Evolutionary conservation across 176 grass and related monocot genomes (phyloP), one percentile per base, ranked within the genome.

Genomic region (Tillandsia leiboldiana): DNA sequence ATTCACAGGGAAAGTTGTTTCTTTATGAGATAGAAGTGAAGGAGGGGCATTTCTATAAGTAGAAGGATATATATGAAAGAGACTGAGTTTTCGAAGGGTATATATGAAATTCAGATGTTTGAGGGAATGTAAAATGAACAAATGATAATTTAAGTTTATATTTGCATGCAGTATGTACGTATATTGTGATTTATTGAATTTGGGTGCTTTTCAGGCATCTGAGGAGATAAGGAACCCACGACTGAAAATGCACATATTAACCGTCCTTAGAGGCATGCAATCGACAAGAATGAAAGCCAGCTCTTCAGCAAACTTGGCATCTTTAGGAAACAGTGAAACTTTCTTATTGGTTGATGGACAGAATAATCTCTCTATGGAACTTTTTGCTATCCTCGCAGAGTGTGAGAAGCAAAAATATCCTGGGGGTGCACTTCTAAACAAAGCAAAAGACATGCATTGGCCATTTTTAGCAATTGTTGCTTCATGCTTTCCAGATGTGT

Each of bases 371-470:
- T 29, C 79, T 75, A 70, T 79, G 72, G 93, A 96, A 83, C 86
- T 96, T 87, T 96, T 96, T 78, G 78, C 53, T 22, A 86, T 96
- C 67, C 51, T 94, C 51, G 71, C 83, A 66, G 72, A 72, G 27
- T 96, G 93, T 74, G 88, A 96, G 78, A 96, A 85, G 69, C 81
- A 92, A 80, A 87, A 96, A 74, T 82, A 84, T 57, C 88, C 93
- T 85, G 93, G 88, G 48, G 86, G 88, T 65, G 81, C 86, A 68
- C 89, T 96, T 61, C 76, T 96, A 49, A 80, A 53, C 79, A 92
- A 90, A 84, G 88, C 93, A 54, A 96, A 82, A 73, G 75, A 87
- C 75, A 87, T 92, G 81, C 83, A 71, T 56, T 96, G 93, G 93
- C 88, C 86, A 65, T 83, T 96, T 42, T 53, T 96, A 72, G 86